A percentile compares a stretch with the other conserved stretches of the same genome.
These are phyloP conservation scores for Erodium chrysanthum DNA, from an alignment of 441 rosid species.

Conservation along the genomic window DNA sequence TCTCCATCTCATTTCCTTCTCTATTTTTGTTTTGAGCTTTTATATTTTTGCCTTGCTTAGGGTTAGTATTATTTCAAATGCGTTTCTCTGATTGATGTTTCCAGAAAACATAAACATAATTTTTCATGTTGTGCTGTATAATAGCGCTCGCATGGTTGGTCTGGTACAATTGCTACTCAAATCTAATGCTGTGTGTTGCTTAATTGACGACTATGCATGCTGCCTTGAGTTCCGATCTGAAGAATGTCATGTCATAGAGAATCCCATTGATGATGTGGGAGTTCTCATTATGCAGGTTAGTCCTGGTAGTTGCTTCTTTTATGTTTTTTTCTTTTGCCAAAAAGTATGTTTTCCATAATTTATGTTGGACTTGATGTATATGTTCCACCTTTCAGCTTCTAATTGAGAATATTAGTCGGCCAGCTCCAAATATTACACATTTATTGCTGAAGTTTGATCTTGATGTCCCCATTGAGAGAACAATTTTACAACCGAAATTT, in stretches of 20 bases:
- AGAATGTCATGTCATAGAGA: constrained; percentile 64
- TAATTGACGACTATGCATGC: constrained; percentile 90
- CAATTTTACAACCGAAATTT: constrained; percentile 84
- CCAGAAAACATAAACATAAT: background rate
- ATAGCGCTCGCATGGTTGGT: constrained; percentile 88
- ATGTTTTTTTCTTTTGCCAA: background rate
- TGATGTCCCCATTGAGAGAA: constrained; percentile 64
- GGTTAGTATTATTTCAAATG: background rate
- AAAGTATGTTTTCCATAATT: background rate
- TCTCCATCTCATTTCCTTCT: constrained; percentile 10
- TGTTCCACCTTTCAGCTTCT: constrained; percentile 49
- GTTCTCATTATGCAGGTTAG: constrained; percentile 83
- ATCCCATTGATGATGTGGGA: constrained; percentile 68
- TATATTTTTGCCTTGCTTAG: constrained; percentile 1
- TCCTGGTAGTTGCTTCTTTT: constrained; percentile 14
- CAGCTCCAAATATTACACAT: constrained; percentile 88
- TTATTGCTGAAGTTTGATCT: constrained; percentile 85
- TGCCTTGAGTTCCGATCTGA: constrained; percentile 84
- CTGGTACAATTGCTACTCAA: constrained; percentile 72
- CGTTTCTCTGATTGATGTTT: background rate
- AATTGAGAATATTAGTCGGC: constrained; percentile 70
- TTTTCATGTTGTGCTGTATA: constrained; percentile 14
- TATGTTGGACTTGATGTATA: background rate
- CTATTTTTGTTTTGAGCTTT: constrained; percentile 9
- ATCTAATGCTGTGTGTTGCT: constrained; percentile 56